Evolutionary conservation across 805 yeast species (phyloP), one percentile per base, ranked within the genome.

Genomic region (Isabelozyma gotoi): DNA sequence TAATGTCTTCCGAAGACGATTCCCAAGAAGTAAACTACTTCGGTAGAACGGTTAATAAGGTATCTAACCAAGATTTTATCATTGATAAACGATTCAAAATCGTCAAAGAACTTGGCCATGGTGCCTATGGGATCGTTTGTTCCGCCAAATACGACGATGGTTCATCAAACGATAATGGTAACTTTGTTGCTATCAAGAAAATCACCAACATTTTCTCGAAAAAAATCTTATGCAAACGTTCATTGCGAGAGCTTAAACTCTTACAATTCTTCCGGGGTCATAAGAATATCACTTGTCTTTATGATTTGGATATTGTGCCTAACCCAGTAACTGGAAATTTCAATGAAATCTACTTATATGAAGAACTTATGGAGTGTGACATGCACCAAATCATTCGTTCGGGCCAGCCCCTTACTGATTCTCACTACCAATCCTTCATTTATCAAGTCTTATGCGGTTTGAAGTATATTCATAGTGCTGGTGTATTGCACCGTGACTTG

Each of bases 361-460:
- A 94, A 65, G 99, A 92, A 66, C 73, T 92, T 55, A 94, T 94
- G 98, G 98, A 92, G 64, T 92, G 98, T 67, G 99, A 94, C 65
- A 85, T 94, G 89, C 97, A 92, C 66, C 98, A 92, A 65, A 94
- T 94, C 57, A 92, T 94, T 49, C 78, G 96, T 53, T 87, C 96
- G 8, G 92, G 91, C 16, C 98, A 94, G 64, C 87, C 96, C 0
- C 73, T 94, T 51, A 88, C 97, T 1, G 98, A 94, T 62, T 88
- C 91, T 24, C 99, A 94, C 64, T 91, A 88, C 65, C 99, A 94
- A 68, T 83, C 88, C 49, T 94, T 94, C 58, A 78, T 88, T 14
- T 94, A 94, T 62, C 98, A 92, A 68, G 86, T 88, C 21, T 73
- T 92, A 46, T 90, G 97, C 55, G 99, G 97, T 5, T 70, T 92